A percentile compares a stretch with the other conserved stretches of the same genome.
Conservation (phyloP, 1,139 yeast genomes). For the Pneumocystis jirovecii region DNA sequence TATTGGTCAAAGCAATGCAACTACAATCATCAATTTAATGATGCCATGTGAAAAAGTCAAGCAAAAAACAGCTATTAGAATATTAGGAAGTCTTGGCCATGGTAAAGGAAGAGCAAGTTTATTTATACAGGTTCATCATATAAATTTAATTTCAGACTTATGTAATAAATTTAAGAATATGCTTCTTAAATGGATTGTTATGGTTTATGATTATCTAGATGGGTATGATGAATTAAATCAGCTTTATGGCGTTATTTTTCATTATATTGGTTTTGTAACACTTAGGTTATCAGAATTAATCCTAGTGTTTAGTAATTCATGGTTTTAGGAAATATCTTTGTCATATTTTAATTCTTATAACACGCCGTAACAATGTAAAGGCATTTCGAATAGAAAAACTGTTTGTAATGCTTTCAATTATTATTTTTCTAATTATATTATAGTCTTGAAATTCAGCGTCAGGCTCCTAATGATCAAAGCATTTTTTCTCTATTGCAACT, state of each 20-base stretch:
- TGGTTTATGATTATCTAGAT: constrained; percentile 8
- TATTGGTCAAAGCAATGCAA: background rate
- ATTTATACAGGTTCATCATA: constrained; percentile 8
- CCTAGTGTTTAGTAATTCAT: background rate
- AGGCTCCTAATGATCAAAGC: constrained; percentile 22
- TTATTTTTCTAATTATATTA: background rate
- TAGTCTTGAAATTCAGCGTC: constrained; percentile 19
- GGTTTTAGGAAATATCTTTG: constrained; percentile 6
- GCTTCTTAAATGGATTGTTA: constrained; percentile 12
- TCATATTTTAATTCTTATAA: constrained; percentile 27
- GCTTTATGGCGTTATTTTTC: constrained; percentile 26
- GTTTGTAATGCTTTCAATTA: constrained; percentile 1
- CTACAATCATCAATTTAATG: constrained; percentile 6
- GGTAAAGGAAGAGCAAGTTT: constrained; percentile 7
- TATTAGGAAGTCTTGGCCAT: constrained; percentile 10
- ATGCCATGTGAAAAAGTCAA: constrained; percentile 8
- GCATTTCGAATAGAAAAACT: constrained; percentile 24
- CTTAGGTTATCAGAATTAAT: constrained; percentile 26
- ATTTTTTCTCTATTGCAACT: constrained; percentile 21
- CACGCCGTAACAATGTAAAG: constrained; percentile 23
- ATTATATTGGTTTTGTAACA: constrained; percentile 30
- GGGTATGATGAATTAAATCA: constrained; percentile 9
- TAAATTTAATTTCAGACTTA: background rate
- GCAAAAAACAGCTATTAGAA: constrained; percentile 6
- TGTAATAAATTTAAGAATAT: background rate